Percentiles rank a stretch among this genome's conserved stretches.
Evolutionary conservation across 2,329 filamentous ascomycete genomes (phyloP).

Genomic region (Penicillium sp.): DNA sequence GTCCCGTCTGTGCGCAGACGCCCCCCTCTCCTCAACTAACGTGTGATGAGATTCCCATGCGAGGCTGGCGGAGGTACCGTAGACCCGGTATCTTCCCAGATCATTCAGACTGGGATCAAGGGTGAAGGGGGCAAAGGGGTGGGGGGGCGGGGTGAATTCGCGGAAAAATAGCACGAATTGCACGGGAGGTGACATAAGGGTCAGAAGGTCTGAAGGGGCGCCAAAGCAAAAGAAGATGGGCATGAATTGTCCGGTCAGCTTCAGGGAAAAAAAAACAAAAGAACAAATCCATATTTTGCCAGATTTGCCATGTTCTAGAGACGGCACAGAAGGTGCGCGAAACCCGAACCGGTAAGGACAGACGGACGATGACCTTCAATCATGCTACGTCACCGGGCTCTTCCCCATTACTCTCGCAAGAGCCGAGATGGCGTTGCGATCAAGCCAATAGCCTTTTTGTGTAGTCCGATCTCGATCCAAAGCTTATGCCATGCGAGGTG

Average conservation of each 20-base stretch:
- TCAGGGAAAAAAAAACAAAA: background rate
- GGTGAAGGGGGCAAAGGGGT: background rate
- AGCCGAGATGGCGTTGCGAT: slow-evolving; percentile 10
- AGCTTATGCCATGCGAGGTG: slow-evolving; percentile 20
- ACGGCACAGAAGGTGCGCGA: slow-evolving; percentile 11
- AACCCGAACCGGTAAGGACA: slow-evolving; percentile 23
- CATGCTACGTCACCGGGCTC: slow-evolving; percentile 5
- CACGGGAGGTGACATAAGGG: slow-evolving; percentile 17
- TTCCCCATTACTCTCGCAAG: background rate
- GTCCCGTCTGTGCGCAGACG: slow-evolving; percentile 16
- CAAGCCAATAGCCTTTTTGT: slow-evolving; percentile 19
- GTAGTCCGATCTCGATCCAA: slow-evolving; percentile 25
- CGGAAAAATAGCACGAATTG: slow-evolving; percentile 6
- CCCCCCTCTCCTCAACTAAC: background rate
- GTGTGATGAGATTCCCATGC: background rate
- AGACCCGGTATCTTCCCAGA: background rate
- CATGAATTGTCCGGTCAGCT: slow-evolving; percentile 3
- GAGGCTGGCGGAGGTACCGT: slow-evolving; percentile 10
- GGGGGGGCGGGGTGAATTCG: background rate
- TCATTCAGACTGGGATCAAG: background rate
- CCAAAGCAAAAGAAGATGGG: slow-evolving; percentile 1
- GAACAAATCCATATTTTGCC: too few species aligned
- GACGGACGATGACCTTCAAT: background rate
- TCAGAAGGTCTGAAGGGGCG: slow-evolving; percentile 7
- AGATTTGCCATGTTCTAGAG: background rate